Base-by-base conservation (phyloP, 305 asterid species). In the Solanum hybrid region DNA sequence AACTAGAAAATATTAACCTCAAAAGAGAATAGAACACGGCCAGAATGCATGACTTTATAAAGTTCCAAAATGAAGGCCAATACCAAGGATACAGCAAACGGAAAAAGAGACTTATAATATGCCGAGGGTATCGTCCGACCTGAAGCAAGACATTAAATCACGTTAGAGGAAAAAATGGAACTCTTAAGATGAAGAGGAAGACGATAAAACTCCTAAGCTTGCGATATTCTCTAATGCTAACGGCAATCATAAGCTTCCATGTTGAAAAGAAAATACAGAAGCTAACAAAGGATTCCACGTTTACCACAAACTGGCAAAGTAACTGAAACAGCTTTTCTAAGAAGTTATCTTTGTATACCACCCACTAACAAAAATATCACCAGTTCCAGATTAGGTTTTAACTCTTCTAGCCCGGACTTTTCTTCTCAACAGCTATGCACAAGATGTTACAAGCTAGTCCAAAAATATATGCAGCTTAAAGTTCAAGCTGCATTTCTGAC, bases 11-110 rank as follows among this genome's bases (percentile, higher is more conserved):
- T 37, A 97, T 31, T 38, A 95, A 81, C 34, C 96, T 87, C 93
- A 95, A 88, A 71, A 96, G 90, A 42, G 98, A 93, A 89, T 92
- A 93, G 56, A 96, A 89, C 89, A 96, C 91, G 16, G 96, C 92
- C 86, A 93, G 94, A 90, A 95, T 91, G 92, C 99, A 97, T 3
- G 98, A 92, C 91, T 95, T 87, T 6, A 96, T 87, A 78, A 97
- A 97, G 91, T 97, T 96, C 99, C 99, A 97, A 94, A 98, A 97
- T 17, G 99, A 97, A 37, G 99, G 99, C 99, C 99, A 97, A 91
- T 95, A 96, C 98, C 99, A 96, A 17, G 99, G 99, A 91, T 96
- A 97, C 35, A 97, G 92, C 93, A 97, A 88, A 37, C 99, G 96
- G 92, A 97, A 97, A 89, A 97, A 97, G 87, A 95, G 94, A 91